Evolutionary conservation across 257 asterid genomes (phyloP), one percentile per base, ranked within the genome.

Genomic region (Avicennia marina): DNA sequence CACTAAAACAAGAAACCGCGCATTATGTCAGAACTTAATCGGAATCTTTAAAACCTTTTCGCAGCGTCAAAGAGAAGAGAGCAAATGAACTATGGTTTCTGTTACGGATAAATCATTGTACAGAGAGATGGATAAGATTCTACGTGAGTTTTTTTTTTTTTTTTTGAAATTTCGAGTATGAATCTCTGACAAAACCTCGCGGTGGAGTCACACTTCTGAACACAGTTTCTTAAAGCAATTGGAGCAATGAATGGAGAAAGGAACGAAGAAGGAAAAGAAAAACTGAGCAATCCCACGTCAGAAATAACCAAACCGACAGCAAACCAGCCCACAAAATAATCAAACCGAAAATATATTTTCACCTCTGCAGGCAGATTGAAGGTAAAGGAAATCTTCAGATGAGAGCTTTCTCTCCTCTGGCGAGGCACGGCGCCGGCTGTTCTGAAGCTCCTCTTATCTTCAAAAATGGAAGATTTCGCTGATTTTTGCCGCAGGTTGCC

Each of bases 401-500:
- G 47, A 10, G 66, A 44, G 60, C 7, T 17, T 56, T 62, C 57
- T 36, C 78, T 74, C n/a, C n/a, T n/a, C n/a, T n/a, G 78, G 75
- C 68, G 63, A 66, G 52, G 31, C 11, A 21, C 55, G 60, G 63
- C 56, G 70, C 22, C 46, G 50, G 46, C 21, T 29, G 56, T 48
- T 33, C 33, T 9, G 43, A 56, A 26, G 53, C 19, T 46, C 16
- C 24, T 19, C 21, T 25, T 3, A 9, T 15, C 59, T 67, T 45
- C 13, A 17, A 15, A 32, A 69, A n/a, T 0, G 61, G 59, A 54
- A 53, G 63, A 34, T 24, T 22, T 20, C 47, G 29, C 61, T 50
- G 72, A 70, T 67, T 70, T 62, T 43, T 15, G 27, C 60, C 36
- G 61, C 78, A 24, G 75, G 60, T 70, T 64, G 65, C 60, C 68